Conservation (phyloP, 2,329 filamentous ascomycete species). For the Apiospora hydei region DNA sequence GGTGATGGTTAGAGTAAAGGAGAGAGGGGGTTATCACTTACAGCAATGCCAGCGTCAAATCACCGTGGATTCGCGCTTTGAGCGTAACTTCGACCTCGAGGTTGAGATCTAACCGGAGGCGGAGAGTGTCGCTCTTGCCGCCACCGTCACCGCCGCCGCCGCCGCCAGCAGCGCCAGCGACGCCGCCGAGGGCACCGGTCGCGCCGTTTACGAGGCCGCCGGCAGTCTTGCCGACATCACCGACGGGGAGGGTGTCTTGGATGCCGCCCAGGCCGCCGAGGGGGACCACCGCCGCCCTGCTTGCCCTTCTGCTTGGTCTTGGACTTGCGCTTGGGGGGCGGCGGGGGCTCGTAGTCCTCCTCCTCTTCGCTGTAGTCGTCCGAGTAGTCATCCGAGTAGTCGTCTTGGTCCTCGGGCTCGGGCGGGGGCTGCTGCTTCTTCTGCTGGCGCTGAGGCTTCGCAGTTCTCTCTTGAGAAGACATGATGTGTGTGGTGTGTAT, state of each 20-base stretch:
- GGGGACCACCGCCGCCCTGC: slow-evolving; percentile 32
- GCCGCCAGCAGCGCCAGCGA: slow-evolving; percentile 36
- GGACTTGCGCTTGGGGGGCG: slow-evolving; percentile 34
- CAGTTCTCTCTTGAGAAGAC: slow-evolving; percentile 24
- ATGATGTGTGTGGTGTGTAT: slow-evolving; percentile 6
- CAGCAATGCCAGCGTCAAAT: slow-evolving; percentile 77
- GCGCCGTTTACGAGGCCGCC: slow-evolving; percentile 39
- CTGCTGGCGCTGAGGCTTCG: slow-evolving; percentile 39
- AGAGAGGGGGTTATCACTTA: slow-evolving; percentile 45
- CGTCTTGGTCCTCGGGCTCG: slow-evolving; percentile 33
- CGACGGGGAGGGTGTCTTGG: slow-evolving; percentile 39
- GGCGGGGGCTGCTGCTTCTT: slow-evolving; percentile 35
- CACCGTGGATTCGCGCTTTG: slow-evolving; percentile 86
- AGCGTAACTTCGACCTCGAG: slow-evolving; percentile 85
- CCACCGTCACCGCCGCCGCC: slow-evolving; percentile 39
- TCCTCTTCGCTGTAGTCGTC: slow-evolving; percentile 35
- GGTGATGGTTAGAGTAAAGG: slow-evolving; percentile 19
- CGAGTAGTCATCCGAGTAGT: slow-evolving; percentile 33
- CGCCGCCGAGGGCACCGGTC: slow-evolving; percentile 37
- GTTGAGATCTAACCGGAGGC: slow-evolving; percentile 79
- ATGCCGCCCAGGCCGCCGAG: slow-evolving; percentile 37
- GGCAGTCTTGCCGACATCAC: slow-evolving; percentile 41
- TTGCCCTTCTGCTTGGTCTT: slow-evolving; percentile 35
- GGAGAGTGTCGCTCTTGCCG: slow-evolving; percentile 64
- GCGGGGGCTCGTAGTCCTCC: slow-evolving; percentile 39